Evolutionary conservation across 805 yeast species (phyloP), one percentile per base, ranked within the genome.

Genomic region (Myxozyma geophila): DNA sequence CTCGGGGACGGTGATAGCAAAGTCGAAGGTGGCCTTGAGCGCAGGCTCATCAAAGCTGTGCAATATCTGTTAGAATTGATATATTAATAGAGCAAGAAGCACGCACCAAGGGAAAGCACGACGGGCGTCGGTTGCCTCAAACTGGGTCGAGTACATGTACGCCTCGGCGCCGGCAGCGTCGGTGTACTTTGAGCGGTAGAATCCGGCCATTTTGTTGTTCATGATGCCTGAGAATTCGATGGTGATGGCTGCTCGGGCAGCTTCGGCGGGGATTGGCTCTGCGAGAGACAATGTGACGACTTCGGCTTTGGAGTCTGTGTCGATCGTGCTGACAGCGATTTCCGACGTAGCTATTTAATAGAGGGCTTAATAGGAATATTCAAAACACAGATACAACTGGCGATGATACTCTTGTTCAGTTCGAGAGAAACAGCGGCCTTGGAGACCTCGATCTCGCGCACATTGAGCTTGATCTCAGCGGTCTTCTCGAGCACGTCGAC

Each of bases 111-210:
- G 96, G 81, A 89, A 89, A 9, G 95, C 95, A 71, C 91, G 83
- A 71, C 96, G 85, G 70, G 93, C 90, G 73, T 89, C 95, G 21
- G 93, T 87, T 28, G 96, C 87, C 78, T 89, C 96, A 85, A 89
- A 87, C 77, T 89, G 96, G 51, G 96, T 88, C 52, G 92, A 87
- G 50, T 91, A 90, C 82, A 89, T 81, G 74, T 87, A 87, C 72
- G 86, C 87, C 46, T 85, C 85, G 23, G 90, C 89, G 67, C 87
- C 81, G 64, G 81, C 80, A 67, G 80, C 81, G 61, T 80, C 82
- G 36, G 60, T 58, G 53, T 70, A 69, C 61, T 64, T 63, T 50
- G 72, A 70, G 41, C 89, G 81, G 78, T 87, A 87, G 76, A 87
- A 87, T 8, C 92, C 92, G 55, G 88, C 87, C 88, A 87, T 84